These are phyloP conservation scores for Amaranthus hypochondriacus DNA, from an alignment of 148 eudicot genomes.

Conservation along the genomic window DNA sequence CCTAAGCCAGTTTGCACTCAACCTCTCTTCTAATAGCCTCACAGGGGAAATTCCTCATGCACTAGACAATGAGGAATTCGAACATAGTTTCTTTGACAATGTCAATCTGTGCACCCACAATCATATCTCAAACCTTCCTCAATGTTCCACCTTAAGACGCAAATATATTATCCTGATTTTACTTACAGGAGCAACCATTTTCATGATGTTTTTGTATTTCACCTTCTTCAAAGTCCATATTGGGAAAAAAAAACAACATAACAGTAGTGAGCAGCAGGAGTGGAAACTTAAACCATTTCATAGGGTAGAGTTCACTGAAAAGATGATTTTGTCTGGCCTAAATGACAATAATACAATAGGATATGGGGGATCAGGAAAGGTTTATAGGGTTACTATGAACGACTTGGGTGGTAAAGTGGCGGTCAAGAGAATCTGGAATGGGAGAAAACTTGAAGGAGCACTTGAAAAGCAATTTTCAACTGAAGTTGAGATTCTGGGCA, in stretches of 20 bases:
- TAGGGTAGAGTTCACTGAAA: conserved; percentile 45
- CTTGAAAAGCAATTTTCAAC: conserved; percentile 59
- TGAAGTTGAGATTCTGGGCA: conserved; percentile 59
- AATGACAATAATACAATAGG: conserved; percentile 49
- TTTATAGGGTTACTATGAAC: conserved; percentile 37
- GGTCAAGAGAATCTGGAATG: conserved; percentile 56
- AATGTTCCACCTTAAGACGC: conserved; percentile 29
- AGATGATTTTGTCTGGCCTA: conserved; percentile 36
- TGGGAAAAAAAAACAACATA: conserved; percentile 6
- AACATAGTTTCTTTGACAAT: conserved; percentile 43
- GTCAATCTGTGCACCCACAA: conserved; percentile 41
- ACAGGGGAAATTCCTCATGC: too few relatives aligned
- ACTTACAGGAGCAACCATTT: conserved; percentile 27
- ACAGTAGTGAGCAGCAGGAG: conserved; percentile 6
- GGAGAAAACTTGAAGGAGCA: conserved; percentile 26
- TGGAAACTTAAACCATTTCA: conserved; percentile 66
- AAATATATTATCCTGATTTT: conserved; percentile 33
- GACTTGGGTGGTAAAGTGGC: conserved; percentile 33
- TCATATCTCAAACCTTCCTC: conserved; percentile 31
- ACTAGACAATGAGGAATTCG: conserved; percentile 34
- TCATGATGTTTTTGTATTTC: conserved; percentile 25
- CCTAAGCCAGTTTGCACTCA: too few relatives aligned
- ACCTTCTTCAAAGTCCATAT: conserved; percentile 28
- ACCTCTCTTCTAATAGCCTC: too few relatives aligned
- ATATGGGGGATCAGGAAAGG: conserved; percentile 63